Percentiles rank a stretch among this genome's conserved stretches.
Evolutionary conservation across 306 rosid species (phyloP).

Genomic region (Rosa chinensis): DNA sequence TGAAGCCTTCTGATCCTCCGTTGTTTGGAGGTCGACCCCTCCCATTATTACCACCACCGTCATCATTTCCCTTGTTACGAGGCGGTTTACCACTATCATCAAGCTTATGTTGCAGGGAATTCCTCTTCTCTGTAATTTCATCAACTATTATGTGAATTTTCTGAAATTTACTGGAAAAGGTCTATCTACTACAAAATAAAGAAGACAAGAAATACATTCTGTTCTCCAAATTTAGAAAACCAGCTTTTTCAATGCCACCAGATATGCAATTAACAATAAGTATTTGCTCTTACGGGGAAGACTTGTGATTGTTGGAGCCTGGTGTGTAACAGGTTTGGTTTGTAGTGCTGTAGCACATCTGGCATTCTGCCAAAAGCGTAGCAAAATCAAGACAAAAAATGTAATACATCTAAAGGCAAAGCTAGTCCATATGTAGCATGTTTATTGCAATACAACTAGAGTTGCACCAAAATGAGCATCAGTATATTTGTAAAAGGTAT

Average conservation of each 20-base stretch:
- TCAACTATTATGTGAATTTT: background rate
- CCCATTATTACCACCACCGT: constrained; percentile 83
- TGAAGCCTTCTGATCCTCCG: constrained; percentile 81
- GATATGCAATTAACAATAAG: background rate
- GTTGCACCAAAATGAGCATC: too few relatives aligned
- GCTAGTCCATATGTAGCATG: background rate
- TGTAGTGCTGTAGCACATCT: constrained; percentile 70
- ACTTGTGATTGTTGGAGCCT: constrained; percentile 92
- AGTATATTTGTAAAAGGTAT: background rate
- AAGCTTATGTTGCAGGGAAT: constrained; percentile 55
- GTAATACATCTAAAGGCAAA: background rate
- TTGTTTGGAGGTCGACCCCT: constrained; percentile 90
- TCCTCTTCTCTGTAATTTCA: constrained; percentile 73
- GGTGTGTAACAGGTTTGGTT: constrained; percentile 75
- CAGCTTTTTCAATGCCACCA: background rate
- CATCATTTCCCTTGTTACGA: constrained; percentile 62
- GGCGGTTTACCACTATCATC: constrained; percentile 87
- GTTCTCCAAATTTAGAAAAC: background rate
- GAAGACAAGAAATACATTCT: background rate
- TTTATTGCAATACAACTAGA: background rate
- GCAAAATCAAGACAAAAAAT: constrained; percentile 2
- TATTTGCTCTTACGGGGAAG: constrained; percentile 60
- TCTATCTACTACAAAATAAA: background rate
- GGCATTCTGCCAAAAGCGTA: constrained; percentile 57
- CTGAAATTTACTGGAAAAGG: background rate